Percentiles rank a stretch among this genome's conserved stretches.
Conservation (phyloP, 257 asterid genomes). For the Lavandula angustifolia region DNA sequence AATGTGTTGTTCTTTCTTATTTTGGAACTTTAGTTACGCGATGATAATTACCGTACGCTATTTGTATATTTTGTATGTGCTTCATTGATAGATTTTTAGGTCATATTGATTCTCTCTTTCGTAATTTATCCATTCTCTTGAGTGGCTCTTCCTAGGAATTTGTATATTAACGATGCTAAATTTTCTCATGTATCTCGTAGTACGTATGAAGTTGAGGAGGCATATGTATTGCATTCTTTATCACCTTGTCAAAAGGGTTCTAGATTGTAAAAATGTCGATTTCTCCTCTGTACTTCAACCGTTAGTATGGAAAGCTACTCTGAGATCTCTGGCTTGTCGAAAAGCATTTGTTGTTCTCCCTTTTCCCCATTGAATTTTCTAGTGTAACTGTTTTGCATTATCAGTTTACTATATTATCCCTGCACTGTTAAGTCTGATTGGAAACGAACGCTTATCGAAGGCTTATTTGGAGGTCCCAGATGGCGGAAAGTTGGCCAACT, state of each 20-base stretch:
- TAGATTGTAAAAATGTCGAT: background rate
- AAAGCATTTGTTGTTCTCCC: background rate
- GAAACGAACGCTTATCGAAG: constrained; percentile 47
- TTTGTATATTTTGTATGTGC: background rate
- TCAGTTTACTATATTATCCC: background rate
- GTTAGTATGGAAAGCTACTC: constrained; percentile 6
- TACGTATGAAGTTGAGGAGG: constrained; percentile 14
- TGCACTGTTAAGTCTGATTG: constrained; percentile 27
- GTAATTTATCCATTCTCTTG: background rate
- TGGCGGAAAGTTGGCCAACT: constrained; percentile 79
- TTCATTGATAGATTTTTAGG: background rate
- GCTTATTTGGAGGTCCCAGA: constrained; percentile 87
- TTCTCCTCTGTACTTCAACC: background rate
- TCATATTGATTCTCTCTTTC: background rate
- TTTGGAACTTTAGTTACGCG: background rate
- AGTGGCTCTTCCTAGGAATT: background rate
- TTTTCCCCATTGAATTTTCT: constrained; percentile 4
- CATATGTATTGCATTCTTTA: background rate
- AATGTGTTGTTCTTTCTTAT: background rate
- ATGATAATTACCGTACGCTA: background rate
- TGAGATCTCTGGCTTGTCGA: background rate
- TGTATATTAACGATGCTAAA: background rate
- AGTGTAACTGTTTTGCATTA: background rate
- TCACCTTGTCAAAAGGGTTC: background rate
- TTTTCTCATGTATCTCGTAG: background rate